A percentile compares a stretch with the other conserved stretches of the same genome.
Evolutionary conservation across 2,329 filamentous ascomycete genomes (phyloP).

Genomic region (Aspergillus tubingensis): DNA sequence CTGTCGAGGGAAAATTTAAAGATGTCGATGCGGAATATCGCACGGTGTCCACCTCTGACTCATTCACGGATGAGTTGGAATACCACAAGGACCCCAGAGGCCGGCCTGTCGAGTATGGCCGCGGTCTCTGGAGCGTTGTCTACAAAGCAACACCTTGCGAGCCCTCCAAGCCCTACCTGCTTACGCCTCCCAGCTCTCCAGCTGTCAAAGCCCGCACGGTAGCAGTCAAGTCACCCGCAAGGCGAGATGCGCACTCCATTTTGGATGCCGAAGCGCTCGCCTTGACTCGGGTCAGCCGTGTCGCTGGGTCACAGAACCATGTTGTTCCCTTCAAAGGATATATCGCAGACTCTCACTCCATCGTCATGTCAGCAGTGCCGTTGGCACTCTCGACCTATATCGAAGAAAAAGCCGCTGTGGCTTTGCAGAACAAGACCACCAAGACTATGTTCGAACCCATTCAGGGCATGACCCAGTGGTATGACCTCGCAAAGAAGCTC

Average conservation of each 20-base stretch:
- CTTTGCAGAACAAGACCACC: conserved; percentile 38
- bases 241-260: conserved; percentile 44
- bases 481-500: conserved; percentile 42
- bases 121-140: conserved; percentile 52
- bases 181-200: conserved; percentile 42
- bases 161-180: conserved; percentile 9
- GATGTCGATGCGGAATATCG: conserved; percentile 5
- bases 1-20: conserved; percentile 5
- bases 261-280: conserved; percentile 46
- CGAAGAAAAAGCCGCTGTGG: conserved; percentile 33
- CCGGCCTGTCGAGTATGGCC: conserved; percentile 43
- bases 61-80: conserved; percentile 39
- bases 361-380: conserved; percentile 50
- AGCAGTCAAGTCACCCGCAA: conserved; percentile 48
- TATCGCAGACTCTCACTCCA: conserved; percentile 38
- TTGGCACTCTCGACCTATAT: conserved; percentile 46
- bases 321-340: conserved; percentile 51
- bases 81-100: conserved; percentile 31
- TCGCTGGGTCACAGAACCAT: conserved; percentile 36
- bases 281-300: conserved; percentile 41
- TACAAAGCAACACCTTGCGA: conserved; percentile 42
- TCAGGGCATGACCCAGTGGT: conserved; percentile 43
- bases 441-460: conserved; percentile 50
- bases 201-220: conserved; percentile 34
- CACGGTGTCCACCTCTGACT: conserved; percentile 11